These are phyloP conservation scores for Alternaria triticimaculans DNA, from an alignment of 2,329 filamentous ascomycete genomes.

Conservation along the genomic window DNA sequence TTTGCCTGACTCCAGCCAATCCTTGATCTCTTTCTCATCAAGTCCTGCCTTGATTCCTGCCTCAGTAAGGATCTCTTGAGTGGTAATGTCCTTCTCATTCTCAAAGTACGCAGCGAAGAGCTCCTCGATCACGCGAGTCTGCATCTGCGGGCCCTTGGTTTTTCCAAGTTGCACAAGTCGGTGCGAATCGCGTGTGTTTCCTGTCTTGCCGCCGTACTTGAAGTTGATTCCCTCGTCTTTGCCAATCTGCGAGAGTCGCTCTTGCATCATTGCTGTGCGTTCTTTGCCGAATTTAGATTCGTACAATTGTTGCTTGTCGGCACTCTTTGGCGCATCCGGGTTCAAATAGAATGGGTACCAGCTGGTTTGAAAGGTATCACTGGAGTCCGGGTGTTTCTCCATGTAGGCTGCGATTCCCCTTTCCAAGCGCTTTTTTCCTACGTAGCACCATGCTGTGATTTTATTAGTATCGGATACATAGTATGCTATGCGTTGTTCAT, in stretches of 20 bases:
- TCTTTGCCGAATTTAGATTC: constrained; percentile 69
- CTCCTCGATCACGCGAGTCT: constrained; percentile 51
- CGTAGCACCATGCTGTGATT: constrained; percentile 63
- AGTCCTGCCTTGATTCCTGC: constrained; percentile 54
- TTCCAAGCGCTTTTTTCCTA: constrained; percentile 78
- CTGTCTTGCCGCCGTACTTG: constrained; percentile 72
- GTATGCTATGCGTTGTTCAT: not conserved
- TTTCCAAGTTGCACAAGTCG: constrained; percentile 72
- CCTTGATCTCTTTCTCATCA: constrained; percentile 50
- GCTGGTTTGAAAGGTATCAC: constrained; percentile 73
- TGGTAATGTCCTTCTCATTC: constrained; percentile 57
- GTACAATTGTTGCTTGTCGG: constrained; percentile 65
- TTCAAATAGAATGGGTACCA: constrained; percentile 87
- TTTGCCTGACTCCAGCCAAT: constrained; percentile 54
- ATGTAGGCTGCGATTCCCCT: constrained; percentile 73
- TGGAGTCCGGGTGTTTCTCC: constrained; percentile 63
- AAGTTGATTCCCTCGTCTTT: constrained; percentile 74
- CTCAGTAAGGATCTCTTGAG: constrained; percentile 48
- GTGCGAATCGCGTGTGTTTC: constrained; percentile 81
- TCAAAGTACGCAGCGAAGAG: constrained; percentile 55
- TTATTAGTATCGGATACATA: constrained; percentile 3
- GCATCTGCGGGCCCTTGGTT: constrained; percentile 59
- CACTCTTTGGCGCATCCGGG: constrained; percentile 64
- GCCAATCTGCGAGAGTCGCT: constrained; percentile 65
- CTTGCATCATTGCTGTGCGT: constrained; percentile 63